Base-by-base conservation (phyloP, 2,329 filamentous ascomycete genomes). In the Aureobasidium leucospermi region DNA sequence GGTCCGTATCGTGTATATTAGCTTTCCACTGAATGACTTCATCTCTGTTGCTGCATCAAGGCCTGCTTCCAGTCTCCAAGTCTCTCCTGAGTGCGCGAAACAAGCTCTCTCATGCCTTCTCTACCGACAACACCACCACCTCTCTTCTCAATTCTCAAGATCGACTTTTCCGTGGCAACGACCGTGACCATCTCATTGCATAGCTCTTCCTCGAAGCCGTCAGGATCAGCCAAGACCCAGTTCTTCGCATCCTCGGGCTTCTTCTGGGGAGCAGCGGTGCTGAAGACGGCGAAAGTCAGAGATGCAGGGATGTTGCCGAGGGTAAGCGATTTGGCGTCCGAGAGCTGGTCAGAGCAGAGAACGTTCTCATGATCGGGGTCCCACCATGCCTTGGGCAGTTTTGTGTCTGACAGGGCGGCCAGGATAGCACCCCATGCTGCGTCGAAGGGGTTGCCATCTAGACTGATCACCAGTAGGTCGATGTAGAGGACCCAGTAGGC, bases 401-500 rank as follows among this genome's bases (percentile, higher is more conserved):
- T 83, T 4, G 90, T 93, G 71, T 94, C 84, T 57, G 79, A 80
- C 61, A 99, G 76, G 6, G 94, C 93, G 8, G 92, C 89, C 23
- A 96, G 73, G 0, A 95, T 81, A 11, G 90, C 86, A 0, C 87
- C 82, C 92, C 93, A 97, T 0, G 90, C 90, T 0, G 90, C 89
- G 69, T 99, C 93, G 65, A 97, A 92, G 1, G 90, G 84, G 68
- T 94, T 96, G 6, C 93, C 93, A 64, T 96, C 92, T 52, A 96
- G 85, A 0, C 90, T 95, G 65, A 99, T 87, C 75, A 96, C 94
- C 69, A 96, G 83, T n/a, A 96, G 80, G 70, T 97, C 93, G 65
- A 99, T 89, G 73, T 96, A 96, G 19, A 99, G 83, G 9, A 89
- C 86, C 94, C 93, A 99, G 73, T 95, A 97, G 0, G 88, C 94